Base-by-base conservation (phyloP, 1,284 basidiomycete species). In the Puccinia triticina region DNA sequence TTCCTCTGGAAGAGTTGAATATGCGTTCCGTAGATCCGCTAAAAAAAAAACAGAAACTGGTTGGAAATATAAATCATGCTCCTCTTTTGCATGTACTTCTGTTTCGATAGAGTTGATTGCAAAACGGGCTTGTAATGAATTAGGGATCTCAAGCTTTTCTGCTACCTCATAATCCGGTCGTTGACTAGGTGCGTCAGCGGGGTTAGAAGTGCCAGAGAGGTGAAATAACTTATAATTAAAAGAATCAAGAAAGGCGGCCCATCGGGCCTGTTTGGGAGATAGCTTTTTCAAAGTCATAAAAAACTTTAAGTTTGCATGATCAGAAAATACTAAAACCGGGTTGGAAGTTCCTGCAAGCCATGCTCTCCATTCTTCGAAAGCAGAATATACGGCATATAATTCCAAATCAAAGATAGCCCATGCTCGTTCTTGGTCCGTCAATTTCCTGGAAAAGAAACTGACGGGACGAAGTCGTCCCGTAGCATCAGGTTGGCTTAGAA, bases 241-340 rank as follows among this genome's bases (percentile, higher is more conserved):
- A 23, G 12, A 12, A 40, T 53, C 48, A 0, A 81, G 21, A 64
- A 40, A 81, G 16, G 53, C 40, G 1, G 53, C 55, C 78, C 78
- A 80, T 26, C 53, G 0, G n/a, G 67, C 53, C 50, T 80, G 78
- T 23, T 53, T 40, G 23, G 69, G 69, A 8, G 78, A 34, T 0
- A 80, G 53, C 12, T 21, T 23, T 43, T 72, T 29, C 2, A 50
- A 32, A 37, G 61, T 37, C 23, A 50, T 69, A 26, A 69, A 78
- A 53, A 69, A 69, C 46, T 26, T 29, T 8, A 81, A 21, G 29
- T 81, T 81, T 26, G 78, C 32, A 53, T 81, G 78, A 64, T 81
- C 78, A 16, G 55, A 81, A 74, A 81, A 81, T 0, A 73, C 69
- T 5, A 48, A 5, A 64, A 81, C 69, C 0, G 69, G 69, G 3